A percentile compares a stretch with the other conserved stretches of the same genome.
These are phyloP conservation scores for Neoscytalidium dimidiatum DNA, from an alignment of 2,329 filamentous ascomycete genomes.

Conservation along the genomic window DNA sequence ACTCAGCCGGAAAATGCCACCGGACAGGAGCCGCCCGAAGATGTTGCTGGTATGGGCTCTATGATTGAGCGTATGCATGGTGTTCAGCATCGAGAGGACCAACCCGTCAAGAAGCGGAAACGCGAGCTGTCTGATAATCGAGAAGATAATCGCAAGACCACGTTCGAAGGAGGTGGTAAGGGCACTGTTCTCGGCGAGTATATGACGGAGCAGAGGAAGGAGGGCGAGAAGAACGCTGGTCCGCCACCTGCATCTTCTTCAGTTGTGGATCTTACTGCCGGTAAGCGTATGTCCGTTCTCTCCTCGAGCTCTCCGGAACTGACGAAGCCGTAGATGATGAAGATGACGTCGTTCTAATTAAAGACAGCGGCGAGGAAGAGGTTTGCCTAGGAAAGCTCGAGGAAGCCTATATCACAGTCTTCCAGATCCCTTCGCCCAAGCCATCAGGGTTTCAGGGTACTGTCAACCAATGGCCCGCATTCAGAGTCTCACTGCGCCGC, in stretches of 20 bases:
- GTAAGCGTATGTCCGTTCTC: not conserved
- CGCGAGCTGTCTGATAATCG: constrained; percentile 29
- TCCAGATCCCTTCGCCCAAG: constrained; percentile 68
- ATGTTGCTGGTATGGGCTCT: constrained; percentile 50
- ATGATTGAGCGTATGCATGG: constrained; percentile 78
- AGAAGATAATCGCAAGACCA: constrained; percentile 37
- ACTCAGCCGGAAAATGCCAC: not conserved
- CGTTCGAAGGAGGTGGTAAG: constrained; percentile 45
- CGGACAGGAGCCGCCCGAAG: constrained; percentile 5
- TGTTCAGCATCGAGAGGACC: constrained; percentile 65
- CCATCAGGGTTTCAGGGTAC: constrained; percentile 62
- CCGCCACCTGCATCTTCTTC: constrained; percentile 26
- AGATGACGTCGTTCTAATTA: constrained; percentile 56
- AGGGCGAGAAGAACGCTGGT: constrained; percentile 55
- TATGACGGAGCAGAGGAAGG: constrained; percentile 39
- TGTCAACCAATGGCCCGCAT: constrained; percentile 67
- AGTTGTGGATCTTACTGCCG: constrained; percentile 49
- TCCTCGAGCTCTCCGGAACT: not conserved
- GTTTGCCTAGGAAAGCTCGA: constrained; percentile 82
- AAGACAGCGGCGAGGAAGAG: constrained; percentile 65
- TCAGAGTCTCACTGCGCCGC: constrained; percentile 71
- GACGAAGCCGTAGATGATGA: constrained; percentile 48
- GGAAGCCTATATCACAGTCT: constrained; percentile 65
- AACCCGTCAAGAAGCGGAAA: constrained; percentile 57
- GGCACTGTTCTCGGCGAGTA: constrained; percentile 65